Conservation (phyloP, 2,329 filamentous ascomycete genomes). For the Gremmenia infestans region DNA sequence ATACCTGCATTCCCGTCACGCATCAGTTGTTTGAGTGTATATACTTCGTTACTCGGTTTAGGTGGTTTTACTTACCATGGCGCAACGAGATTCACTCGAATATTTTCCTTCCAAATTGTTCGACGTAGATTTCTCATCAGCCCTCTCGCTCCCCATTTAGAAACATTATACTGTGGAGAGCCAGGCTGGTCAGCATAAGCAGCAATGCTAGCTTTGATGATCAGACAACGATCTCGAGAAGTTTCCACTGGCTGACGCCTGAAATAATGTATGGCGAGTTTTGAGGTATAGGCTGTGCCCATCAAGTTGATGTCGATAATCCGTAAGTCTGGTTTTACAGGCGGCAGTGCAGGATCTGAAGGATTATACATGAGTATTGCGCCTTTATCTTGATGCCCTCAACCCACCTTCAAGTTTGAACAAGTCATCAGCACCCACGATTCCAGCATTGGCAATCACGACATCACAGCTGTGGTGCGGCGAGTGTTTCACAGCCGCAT, state of each 20-base stretch:
- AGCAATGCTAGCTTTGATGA: slow-evolving; percentile 45
- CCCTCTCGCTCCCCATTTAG: slow-evolving; percentile 40
- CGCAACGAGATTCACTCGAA: slow-evolving; percentile 43
- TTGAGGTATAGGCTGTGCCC: slow-evolving; percentile 41
- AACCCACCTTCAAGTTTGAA: slow-evolving; percentile 35
- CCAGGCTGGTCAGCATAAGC: slow-evolving; percentile 43
- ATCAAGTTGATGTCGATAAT: slow-evolving; percentile 39
- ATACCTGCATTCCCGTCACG: too few species aligned
- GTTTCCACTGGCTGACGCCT: slow-evolving; percentile 35
- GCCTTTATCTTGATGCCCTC: too few species aligned
- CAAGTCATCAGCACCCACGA: slow-evolving; percentile 35
- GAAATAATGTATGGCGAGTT: slow-evolving; percentile 44
- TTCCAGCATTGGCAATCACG: slow-evolving; percentile 45
- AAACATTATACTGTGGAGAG: slow-evolving; percentile 38
- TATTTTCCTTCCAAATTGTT: slow-evolving; percentile 37
- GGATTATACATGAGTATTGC: neutral
- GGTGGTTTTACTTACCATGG: slow-evolving; percentile 33
- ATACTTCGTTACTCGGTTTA: too few species aligned
- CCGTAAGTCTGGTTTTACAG: slow-evolving; percentile 37
- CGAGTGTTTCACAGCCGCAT: slow-evolving; percentile 34
- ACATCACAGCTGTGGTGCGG: slow-evolving; percentile 39
- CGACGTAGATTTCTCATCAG: slow-evolving; percentile 39
- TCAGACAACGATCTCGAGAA: slow-evolving; percentile 42
- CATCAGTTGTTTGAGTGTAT: too few species aligned
- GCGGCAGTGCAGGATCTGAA: slow-evolving; percentile 5